phyloP scores from a whole-genome alignment of 352 stramenopile genomes.

The Phytopythium montanum region DNA sequence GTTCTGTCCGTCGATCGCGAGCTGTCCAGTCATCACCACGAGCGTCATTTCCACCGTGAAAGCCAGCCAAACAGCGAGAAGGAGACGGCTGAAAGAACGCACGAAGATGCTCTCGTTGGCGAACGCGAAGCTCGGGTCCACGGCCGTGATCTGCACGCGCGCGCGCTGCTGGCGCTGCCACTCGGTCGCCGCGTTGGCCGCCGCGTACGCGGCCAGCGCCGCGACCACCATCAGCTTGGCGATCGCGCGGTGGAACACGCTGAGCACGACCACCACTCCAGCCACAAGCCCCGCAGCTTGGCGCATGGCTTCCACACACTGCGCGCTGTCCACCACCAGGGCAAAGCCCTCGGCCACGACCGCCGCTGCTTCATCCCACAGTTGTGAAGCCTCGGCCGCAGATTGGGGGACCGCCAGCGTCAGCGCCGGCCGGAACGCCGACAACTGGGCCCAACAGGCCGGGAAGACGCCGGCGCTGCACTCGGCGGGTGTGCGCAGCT shows the following conservation, averaged over 20 bases:
- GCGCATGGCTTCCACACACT: conserved; percentile 7
- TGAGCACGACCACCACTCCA: conserved; percentile 20
- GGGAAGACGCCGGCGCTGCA: conserved; percentile 20
- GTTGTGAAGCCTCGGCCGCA: conserved; percentile 23
- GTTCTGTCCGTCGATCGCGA: conserved; percentile 81
- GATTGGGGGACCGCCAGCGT: conserved; percentile 11
- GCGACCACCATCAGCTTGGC: conserved; percentile 58
- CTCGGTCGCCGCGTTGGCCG: conserved; percentile 33
- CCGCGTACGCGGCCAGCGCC: conserved; percentile 16
- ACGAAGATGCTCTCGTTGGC: conserved; percentile 84
- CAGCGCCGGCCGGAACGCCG: conserved; percentile 11
- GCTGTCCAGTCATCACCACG: conserved; percentile 21
- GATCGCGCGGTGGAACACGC: conserved; percentile 56
- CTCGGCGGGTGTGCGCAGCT: conserved; percentile 18
- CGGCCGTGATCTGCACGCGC: conserved; percentile 56
- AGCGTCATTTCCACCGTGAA: neutral
- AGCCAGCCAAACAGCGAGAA: neutral
- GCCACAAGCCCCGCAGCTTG: conserved; percentile 14
- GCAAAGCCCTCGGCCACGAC: conserved; percentile 6
- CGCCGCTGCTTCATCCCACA: conserved; percentile 26
- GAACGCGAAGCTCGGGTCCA: conserved; percentile 77
- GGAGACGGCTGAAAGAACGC: conserved; percentile 15
- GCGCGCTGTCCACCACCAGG: conserved; percentile 9
- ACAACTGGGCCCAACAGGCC: conserved; percentile 9
- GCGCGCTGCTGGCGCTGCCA: conserved; percentile 44